Evolutionary conservation across 805 yeast genomes (phyloP).

Genomic region (Vanderwaltozyma yarrowii): DNA sequence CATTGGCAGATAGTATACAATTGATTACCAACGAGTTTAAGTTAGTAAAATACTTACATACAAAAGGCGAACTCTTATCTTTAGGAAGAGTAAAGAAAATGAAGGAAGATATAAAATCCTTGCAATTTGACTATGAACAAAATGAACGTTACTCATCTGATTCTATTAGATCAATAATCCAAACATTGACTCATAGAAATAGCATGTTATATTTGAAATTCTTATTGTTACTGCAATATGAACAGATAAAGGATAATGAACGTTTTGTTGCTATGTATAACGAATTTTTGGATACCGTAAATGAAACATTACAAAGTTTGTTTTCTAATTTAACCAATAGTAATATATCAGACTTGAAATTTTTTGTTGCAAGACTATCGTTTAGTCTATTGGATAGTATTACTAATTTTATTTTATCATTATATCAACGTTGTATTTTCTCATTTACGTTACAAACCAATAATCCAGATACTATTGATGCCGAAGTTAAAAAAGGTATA

Average conservation of each 20-base stretch:
- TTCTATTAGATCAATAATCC: background rate
- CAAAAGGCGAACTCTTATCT: constrained; percentile 11
- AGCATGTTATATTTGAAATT: constrained; percentile 16
- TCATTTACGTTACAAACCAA: background rate
- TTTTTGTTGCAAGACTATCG: background rate
- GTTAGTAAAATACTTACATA: constrained; percentile 14
- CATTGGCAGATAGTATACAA: constrained; percentile 7
- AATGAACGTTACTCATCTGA: background rate
- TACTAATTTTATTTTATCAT: constrained; percentile 15
- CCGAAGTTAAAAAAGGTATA: background rate
- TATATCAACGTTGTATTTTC: constrained; percentile 13
- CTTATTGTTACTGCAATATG: constrained; percentile 20
- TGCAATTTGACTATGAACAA: background rate
- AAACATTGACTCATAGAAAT: constrained; percentile 15
- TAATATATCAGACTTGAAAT: background rate
- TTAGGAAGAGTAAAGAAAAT: constrained; percentile 9
- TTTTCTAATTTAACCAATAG: background rate
- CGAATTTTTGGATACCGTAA: constrained; percentile 15
- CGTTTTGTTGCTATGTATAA: constrained; percentile 11
- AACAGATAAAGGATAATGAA: constrained; percentile 9
- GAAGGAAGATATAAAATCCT: background rate
- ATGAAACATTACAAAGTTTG: constrained; percentile 10
- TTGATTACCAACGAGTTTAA: constrained; percentile 10
- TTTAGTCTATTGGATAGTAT: constrained; percentile 7
- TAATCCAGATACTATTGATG: background rate